Evolutionary conservation across 441 rosid genomes (phyloP).

Genomic region (Erysimum cheiri): DNA sequence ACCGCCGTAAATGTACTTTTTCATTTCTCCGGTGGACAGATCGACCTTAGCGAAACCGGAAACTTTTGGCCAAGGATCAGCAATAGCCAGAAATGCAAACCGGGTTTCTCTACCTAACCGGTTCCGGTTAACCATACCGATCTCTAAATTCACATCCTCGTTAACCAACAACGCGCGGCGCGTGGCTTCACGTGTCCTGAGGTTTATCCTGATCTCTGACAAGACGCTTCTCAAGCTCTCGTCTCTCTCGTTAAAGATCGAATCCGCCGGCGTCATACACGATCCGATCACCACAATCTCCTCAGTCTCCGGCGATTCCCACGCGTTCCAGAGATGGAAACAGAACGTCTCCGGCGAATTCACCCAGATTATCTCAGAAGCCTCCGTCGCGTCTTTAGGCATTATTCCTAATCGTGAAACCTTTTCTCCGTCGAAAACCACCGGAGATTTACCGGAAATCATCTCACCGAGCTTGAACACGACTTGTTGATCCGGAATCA

Average conservation of each 20-base stretch:
- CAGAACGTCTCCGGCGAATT: slow-evolving; percentile 70
- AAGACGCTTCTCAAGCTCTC: slow-evolving; percentile 60
- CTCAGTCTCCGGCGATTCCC: slow-evolving; percentile 74
- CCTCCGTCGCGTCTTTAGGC: slow-evolving; percentile 50
- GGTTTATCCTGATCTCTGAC: slow-evolving; percentile 67
- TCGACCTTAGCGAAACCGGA: slow-evolving; percentile 78
- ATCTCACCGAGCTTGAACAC: slow-evolving; percentile 80
- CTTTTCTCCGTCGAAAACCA: slow-evolving; percentile 63
- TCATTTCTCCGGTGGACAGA: slow-evolving; percentile 57
- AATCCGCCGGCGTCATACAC: slow-evolving; percentile 82
- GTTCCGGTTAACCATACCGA: slow-evolving; percentile 81
- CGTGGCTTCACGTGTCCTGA: slow-evolving; percentile 63
- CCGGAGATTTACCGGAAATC: slow-evolving; percentile 76
- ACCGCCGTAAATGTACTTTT: slow-evolving; percentile 59
- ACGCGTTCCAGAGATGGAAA: slow-evolving; percentile 83
- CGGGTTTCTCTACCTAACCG: slow-evolving; percentile 65
- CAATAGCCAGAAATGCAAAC: slow-evolving; percentile 73
- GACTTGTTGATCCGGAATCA: slow-evolving; percentile 79
- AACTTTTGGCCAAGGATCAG: slow-evolving; percentile 85
- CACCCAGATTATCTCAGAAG: slow-evolving; percentile 64
- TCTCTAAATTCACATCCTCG: slow-evolving; percentile 60
- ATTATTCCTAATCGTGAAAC: slow-evolving; percentile 66
- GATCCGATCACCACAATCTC: slow-evolving; percentile 82
- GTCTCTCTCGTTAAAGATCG: slow-evolving; percentile 76
- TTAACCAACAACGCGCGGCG: slow-evolving; percentile 54